These are phyloP conservation scores for Staphylotrichum longicolle DNA, from an alignment of 495 filamentous ascomycete species.

Conservation along the genomic window DNA sequence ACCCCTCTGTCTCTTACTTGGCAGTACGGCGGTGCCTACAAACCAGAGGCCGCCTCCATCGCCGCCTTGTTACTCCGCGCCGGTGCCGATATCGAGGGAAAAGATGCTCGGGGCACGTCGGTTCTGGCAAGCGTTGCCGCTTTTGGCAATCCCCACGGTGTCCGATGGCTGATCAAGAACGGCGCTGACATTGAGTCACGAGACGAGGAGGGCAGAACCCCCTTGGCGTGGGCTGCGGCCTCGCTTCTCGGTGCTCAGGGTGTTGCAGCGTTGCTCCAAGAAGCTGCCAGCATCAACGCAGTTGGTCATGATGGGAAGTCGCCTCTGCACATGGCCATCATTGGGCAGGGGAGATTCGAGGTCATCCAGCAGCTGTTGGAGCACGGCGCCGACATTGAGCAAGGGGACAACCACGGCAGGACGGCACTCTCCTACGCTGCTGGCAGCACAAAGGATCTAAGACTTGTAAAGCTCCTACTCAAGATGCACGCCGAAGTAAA, in stretches of 20 bases:
- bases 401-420: background rate
- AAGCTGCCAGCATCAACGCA: no score
- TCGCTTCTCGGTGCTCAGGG: background rate
- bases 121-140: no score
- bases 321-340: background rate
- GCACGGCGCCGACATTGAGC: slow-evolving; percentile 18
- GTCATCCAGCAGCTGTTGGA: slow-evolving; percentile 5
- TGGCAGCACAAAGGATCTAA: background rate
- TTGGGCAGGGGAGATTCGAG: background rate
- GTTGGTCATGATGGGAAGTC: background rate
- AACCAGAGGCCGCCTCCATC: no score
- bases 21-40: no score
- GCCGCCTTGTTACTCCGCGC: no score
- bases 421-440: slow-evolving; percentile 1
- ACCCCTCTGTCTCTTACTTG: no score
- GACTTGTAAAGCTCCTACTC: background rate
- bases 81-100: no score
- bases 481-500: background rate
- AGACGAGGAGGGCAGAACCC: background rate
- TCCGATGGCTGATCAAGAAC: background rate
- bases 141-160: no score
- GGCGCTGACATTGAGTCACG: background rate
- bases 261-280: no score
- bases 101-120: no score
- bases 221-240: background rate